Base-by-base conservation (phyloP, 2,329 filamentous ascomycete genomes). In the Cladorrhinum sp. region DNA sequence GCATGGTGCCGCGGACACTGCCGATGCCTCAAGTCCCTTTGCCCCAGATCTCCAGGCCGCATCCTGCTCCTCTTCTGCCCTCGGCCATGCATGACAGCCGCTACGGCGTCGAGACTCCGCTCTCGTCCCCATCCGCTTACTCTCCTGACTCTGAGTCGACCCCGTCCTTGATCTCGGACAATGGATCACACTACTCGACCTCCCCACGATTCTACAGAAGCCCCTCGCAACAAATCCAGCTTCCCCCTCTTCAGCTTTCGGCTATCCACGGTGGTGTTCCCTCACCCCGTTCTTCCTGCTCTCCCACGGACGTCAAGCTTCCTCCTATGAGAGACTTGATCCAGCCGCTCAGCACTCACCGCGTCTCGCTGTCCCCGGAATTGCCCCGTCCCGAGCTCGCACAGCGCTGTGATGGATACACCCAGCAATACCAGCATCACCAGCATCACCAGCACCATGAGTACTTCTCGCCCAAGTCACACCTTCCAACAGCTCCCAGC, bases 121-220 rank as follows among this genome's bases (percentile, higher is more conserved):
- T 77, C 4, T 72, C 73, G 1, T 77, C 76, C 6, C 76, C 76
- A 58, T 70, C 70, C 57, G 79, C 82, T 41, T 69, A 72, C 25
- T 77, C 76, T 0, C 90, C 88, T 2, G 77, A 79, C 61, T 74
- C 78, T 54, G 80, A 89, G 50, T 78, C 79, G 27, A 84, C 86
- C 3, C 88, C 88, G 6, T 90, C 88, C 1, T 79, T 91, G 64
- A 80, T 90, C 54, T 92, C 90, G 0, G 91, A 95, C 71, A 78
- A 79, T 25, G 82, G 83, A 64, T 88, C 86, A 1, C 79, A 83
- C 59, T 84, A 85, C 70, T 86, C 85, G 3, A 81, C 81, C 27
- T 88, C 86, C 10, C 84, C 85, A 16, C 68, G 76, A 69, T 69
- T 63, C 38, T 60, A 67, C 76, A 45, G 41, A 18, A 18, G 9